Base-by-base conservation (phyloP, 768 basidiomycete genomes). In the Trametes cubensis region DNA sequence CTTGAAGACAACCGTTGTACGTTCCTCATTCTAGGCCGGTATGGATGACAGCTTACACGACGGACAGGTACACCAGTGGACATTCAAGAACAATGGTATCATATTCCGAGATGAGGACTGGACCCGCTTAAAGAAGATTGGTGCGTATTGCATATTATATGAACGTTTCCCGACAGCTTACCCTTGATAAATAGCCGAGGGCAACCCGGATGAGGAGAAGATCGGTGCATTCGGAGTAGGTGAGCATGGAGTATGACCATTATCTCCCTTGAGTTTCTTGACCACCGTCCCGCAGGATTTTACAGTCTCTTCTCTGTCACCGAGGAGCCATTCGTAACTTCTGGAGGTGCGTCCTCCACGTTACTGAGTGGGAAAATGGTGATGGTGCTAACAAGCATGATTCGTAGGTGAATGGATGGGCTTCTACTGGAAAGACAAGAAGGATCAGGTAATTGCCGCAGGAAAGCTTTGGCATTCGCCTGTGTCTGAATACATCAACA, bases 211-310 rank as follows among this genome's bases (percentile, higher is more conserved):
- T 66, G 92, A 95, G 73, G 87, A 90, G 74, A 95, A 94, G 78
- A 94, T 98, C 49, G 95, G 96, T 15, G 94, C 94, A n/a, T 94
- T 94, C 67, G 92, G 91, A 59, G 90, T 92, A n/a, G 89, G 88
- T 84, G 61, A 58, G 83, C 55, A 13, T 39, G 4, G 26, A 23
- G 17, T n/a, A 34, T 39, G 14, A 34, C 10, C 6, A 5, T 13
- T 39, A 11, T 51, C 6, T 5, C 10, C 10, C 14, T 23, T 34
- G 57, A 26, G 4, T 41, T 28, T 2, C 38, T 21, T 7, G 30
- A 40, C n/a, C 11, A 1, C 62, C 3, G 26, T 14, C 46, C 42
- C 15, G 38, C 47, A 85, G 86, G 87, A 6, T 90, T 92, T 73
- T 92, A 92, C 69, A 89, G 88, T 65, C 71, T 92, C 26, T 92